These are phyloP conservation scores for Acacia confusa DNA, from an alignment of 306 rosid genomes.

Conservation along the genomic window DNA sequence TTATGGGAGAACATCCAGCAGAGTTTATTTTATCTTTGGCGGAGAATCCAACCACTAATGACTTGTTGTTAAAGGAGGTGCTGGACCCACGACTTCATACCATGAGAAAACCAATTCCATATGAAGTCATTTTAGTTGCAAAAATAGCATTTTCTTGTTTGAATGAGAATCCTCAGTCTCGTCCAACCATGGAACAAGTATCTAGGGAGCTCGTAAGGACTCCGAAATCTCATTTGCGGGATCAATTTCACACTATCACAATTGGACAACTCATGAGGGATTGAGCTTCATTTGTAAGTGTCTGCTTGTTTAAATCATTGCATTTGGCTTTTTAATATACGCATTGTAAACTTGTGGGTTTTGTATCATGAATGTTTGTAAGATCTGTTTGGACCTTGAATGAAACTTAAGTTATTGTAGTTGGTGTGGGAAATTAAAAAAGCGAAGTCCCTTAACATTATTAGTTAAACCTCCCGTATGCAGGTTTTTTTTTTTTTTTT, in stretches of 20 bases:
- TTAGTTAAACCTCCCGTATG: no score
- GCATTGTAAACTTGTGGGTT: no score
- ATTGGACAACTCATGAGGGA: not conserved
- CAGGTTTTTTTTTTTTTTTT: no score
- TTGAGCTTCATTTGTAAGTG: no score
- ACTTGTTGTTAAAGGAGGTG: not conserved
- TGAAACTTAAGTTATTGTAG: no score
- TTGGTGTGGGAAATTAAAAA: no score
- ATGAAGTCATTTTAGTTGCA: not conserved
- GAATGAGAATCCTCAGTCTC: not conserved
- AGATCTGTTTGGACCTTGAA: no score
- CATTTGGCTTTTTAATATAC: no score
- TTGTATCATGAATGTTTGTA: no score
- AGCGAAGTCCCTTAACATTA: no score
- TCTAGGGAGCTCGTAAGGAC: not conserved
- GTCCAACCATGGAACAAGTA: not conserved
- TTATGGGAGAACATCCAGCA: not conserved
- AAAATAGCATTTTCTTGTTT: not conserved
- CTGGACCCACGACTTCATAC: slow-evolving; percentile 14
- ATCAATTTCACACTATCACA: not conserved
- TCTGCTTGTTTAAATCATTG: no score
- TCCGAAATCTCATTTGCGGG: not conserved
- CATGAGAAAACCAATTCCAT: not conserved
- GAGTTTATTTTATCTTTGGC: not conserved
- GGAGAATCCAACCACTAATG: not conserved